Evolutionary conservation across 495 filamentous ascomycete species (phyloP).

Genomic region (Penicillium parvum): DNA sequence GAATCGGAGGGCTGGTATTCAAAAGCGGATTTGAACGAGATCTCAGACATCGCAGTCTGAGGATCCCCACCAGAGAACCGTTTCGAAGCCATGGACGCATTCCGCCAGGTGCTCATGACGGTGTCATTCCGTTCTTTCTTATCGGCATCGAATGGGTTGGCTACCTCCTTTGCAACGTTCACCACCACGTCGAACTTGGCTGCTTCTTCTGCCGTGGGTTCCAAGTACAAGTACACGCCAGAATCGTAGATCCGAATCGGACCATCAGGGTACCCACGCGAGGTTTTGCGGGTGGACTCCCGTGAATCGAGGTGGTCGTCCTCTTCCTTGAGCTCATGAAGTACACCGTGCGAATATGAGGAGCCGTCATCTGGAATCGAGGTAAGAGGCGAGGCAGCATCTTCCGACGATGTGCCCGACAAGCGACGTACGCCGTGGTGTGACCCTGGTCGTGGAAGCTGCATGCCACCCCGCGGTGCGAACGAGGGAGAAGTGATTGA

Average conservation of each 20-base stretch:
- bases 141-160: conserved; percentile 67
- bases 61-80: conserved; percentile 53
- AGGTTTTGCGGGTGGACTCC: conserved; percentile 56
- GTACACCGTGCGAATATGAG: conserved; percentile 20
- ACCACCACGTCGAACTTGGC: conserved; percentile 85
- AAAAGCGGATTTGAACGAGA: conserved; percentile 69
- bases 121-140: conserved; percentile 31
- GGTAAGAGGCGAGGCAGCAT: conserved; percentile 25
- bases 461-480: conserved; percentile 60
- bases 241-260: conserved; percentile 89
- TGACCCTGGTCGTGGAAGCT: conserved; percentile 49
- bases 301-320: conserved; percentile 68
- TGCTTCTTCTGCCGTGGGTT: conserved; percentile 83
- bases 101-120: conserved; percentile 42
- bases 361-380: conserved; percentile 23
- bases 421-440: conserved; percentile 29
- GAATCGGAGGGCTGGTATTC: conserved; percentile 42
- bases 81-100: conserved; percentile 30
- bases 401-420: conserved; percentile 21
- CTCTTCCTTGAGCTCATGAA: conserved; percentile 61
- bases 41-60: conserved; percentile 63
- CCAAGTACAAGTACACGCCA: conserved; percentile 88
- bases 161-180: conserved; percentile 92
- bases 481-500: conserved; percentile 55
- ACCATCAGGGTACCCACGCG: conserved; percentile 87